Evolutionary conservation across 805 yeast species (phyloP).

Genomic region (Saccharomycopsis sp.): DNA sequence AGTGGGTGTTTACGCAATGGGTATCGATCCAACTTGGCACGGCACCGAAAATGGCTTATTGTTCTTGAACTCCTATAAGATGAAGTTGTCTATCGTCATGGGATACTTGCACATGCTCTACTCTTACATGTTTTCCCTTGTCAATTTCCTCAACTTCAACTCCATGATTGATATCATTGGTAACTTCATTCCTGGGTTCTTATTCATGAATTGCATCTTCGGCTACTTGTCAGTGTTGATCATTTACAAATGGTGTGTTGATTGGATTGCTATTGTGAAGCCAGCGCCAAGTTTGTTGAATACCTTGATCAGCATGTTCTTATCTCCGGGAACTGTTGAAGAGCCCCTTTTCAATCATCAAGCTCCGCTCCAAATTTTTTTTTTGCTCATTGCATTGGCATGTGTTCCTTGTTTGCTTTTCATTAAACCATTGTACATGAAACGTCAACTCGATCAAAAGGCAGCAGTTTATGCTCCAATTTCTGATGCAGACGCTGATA

Average conservation of each 20-base stretch:
- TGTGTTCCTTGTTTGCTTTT: slow-evolving; percentile 72
- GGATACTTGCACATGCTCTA: slow-evolving; percentile 71
- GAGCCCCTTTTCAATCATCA: slow-evolving; percentile 62
- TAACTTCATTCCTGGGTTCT: slow-evolving; percentile 62
- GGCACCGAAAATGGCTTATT: slow-evolving; percentile 66
- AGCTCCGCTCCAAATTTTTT: slow-evolving; percentile 46
- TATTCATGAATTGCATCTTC: slow-evolving; percentile 69
- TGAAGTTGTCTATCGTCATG: slow-evolving; percentile 69
- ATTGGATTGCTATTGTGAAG: slow-evolving; percentile 53
- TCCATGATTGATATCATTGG: slow-evolving; percentile 60
- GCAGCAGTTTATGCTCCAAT: slow-evolving; percentile 31
- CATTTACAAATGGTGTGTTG: slow-evolving; percentile 64
- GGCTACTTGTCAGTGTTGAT: slow-evolving; percentile 62
- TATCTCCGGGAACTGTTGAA: slow-evolving; percentile 61
- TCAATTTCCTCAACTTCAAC: slow-evolving; percentile 48
- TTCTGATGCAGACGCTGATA: slow-evolving; percentile 35
- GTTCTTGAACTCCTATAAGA: slow-evolving; percentile 66
- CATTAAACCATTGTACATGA: slow-evolving; percentile 49
- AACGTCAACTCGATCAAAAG: slow-evolving; percentile 27
- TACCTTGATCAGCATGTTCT: slow-evolving; percentile 69
- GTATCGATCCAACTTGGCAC: slow-evolving; percentile 71
- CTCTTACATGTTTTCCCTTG: slow-evolving; percentile 59
- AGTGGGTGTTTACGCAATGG: slow-evolving; percentile 48
- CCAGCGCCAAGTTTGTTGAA: slow-evolving; percentile 68
- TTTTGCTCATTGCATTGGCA: slow-evolving; percentile 49